Percentiles rank a stretch among this genome's conserved stretches.
These are phyloP conservation scores for Taiozyma sp. DNA, from an alignment of 1,139 yeast genomes.

Conservation along the genomic window DNA sequence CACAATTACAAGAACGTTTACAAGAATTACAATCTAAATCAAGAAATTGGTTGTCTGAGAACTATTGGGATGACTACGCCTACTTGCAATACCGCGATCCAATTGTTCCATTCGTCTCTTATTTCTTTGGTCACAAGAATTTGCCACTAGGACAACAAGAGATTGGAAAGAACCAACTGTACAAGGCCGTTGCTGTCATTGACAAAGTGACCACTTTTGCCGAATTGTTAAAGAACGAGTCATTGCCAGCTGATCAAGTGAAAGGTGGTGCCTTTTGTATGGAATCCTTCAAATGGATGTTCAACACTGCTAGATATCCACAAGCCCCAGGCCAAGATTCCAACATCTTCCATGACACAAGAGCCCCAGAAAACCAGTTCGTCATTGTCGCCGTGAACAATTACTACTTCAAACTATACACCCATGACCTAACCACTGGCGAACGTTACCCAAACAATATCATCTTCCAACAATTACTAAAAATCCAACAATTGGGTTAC, in stretches of 20 bases:
- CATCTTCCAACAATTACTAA: conserved; percentile 60
- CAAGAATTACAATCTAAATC: conserved; percentile 35
- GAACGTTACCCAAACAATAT: conserved; percentile 53
- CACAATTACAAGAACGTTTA: conserved; percentile 64
- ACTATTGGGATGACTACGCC: conserved; percentile 94
- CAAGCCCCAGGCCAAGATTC: conserved; percentile 51
- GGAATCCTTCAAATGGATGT: conserved; percentile 91
- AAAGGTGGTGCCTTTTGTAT: conserved; percentile 84
- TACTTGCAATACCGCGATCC: conserved; percentile 91
- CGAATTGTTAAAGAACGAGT: conserved; percentile 51
- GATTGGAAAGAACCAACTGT: conserved; percentile 66
- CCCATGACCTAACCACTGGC: conserved; percentile 48
- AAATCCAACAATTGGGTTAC: conserved; percentile 43
- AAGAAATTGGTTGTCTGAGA: conserved; percentile 81
- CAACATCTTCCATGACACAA: conserved; percentile 43
- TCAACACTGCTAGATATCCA: conserved; percentile 85
- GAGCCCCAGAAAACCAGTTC: conserved; percentile 57
- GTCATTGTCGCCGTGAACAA: conserved; percentile 72
- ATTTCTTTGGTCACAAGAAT: conserved; percentile 84
- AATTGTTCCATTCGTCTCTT: conserved; percentile 88
- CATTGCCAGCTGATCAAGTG: conserved; percentile 71
- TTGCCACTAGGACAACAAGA: conserved; percentile 38
- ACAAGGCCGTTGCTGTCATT: conserved; percentile 67
- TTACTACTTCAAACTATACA: conserved; percentile 77
- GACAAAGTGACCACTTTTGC: conserved; percentile 52